Percentiles rank a stretch among this genome's conserved stretches.
Conservation (phyloP, 116 monocot species). For the Iris pallida region DNA sequence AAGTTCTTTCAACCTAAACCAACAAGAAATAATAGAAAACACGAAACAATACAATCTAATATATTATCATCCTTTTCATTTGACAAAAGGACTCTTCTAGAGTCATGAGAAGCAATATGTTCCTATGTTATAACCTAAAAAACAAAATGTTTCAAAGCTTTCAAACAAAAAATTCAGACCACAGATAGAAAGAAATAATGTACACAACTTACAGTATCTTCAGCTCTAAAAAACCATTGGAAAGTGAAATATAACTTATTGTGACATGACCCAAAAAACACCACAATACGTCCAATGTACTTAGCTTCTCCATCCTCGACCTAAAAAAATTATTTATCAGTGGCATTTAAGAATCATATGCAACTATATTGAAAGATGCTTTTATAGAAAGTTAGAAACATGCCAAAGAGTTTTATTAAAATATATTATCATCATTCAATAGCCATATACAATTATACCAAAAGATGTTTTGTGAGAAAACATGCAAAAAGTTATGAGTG, state of each 20-base stretch:
- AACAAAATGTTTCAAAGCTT: background rate
- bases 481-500: background rate
- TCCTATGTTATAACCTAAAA: slow-evolving; percentile 15
- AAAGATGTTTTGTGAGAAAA: background rate
- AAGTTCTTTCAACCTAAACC: no score
- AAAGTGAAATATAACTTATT: slow-evolving; percentile 33
- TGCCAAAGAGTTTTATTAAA: no score
- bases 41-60: no score
- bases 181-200: background rate
- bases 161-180: background rate
- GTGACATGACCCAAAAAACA: slow-evolving; percentile 41
- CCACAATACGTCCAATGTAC: slow-evolving; percentile 53
- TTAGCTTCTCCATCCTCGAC: slow-evolving; percentile 35
- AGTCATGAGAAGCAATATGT: slow-evolving; percentile 22
- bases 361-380: background rate
- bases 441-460: background rate
- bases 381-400: no score
- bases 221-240: slow-evolving; percentile 56
- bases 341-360: background rate
- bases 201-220: slow-evolving; percentile 41
- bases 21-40: no score
- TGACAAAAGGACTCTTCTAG: slow-evolving; percentile 40
- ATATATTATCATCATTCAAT: no score
- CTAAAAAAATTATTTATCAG: slow-evolving; percentile 12
- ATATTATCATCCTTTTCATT: slow-evolving; percentile 44